Conservation (phyloP, 2,329 filamentous ascomycete species). For the Trichoderma simmonsii region DNA sequence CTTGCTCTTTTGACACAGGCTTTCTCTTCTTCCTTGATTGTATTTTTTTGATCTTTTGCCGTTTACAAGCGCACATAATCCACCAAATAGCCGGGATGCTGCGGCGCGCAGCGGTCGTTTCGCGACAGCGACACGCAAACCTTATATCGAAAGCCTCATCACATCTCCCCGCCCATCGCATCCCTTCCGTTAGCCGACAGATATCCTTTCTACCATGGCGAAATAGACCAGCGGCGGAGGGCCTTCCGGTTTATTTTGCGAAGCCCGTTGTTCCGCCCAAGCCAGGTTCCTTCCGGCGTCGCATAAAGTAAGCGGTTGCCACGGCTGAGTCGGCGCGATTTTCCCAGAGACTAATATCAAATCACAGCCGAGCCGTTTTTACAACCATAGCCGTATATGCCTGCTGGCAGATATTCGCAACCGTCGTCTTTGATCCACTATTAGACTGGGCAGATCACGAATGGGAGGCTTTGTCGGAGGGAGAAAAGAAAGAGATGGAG, state of each 20-base stretch:
- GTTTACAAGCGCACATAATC: neutral
- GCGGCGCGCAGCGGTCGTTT: conserved; percentile 24
- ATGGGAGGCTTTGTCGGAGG: conserved; percentile 41
- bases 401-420: conserved; percentile 44
- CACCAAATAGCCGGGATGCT: conserved; percentile 20
- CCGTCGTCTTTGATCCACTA: conserved; percentile 46
- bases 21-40: neutral
- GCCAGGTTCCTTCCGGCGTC: conserved; percentile 25
- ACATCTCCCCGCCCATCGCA: conserved; percentile 24
- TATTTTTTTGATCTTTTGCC: neutral
- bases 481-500: conserved; percentile 42
- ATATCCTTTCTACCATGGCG: conserved; percentile 37
- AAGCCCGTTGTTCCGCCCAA: conserved; percentile 17
- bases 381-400: conserved; percentile 34
- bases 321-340: neutral
- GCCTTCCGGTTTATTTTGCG: conserved; percentile 36
- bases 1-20: neutral
- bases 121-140: conserved; percentile 24
- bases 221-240: conserved; percentile 21
- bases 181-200: conserved; percentile 25
- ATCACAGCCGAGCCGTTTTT: conserved; percentile 29
- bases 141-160: conserved; percentile 23
- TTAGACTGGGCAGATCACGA: conserved; percentile 42
- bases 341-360: neutral
- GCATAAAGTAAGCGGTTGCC: conserved; percentile 29